Evolutionary conservation across 2,329 filamentous ascomycete genomes (phyloP), one percentile per base, ranked within the genome.

Genomic region (Eutypa lata): DNA sequence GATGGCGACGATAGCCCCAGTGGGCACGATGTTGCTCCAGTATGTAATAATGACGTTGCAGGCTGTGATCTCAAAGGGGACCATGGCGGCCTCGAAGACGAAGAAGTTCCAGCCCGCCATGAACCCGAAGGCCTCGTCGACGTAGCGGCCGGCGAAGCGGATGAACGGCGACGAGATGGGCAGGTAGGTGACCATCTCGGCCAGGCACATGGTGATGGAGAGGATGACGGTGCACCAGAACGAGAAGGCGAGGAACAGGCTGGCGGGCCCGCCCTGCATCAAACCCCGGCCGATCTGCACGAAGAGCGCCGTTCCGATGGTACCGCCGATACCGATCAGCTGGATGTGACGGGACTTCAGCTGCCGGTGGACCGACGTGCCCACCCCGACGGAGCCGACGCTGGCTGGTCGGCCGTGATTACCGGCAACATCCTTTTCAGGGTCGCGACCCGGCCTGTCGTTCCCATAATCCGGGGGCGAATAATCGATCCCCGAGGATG

Each of bases 81-180:
- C 83, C 3, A 88, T 72, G 2, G 79, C 78, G 1, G 86, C 86
- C 65, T 89, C 83, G 57, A 88, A 88, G 43, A 88, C 68, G 72
- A 89, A 89, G 61, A 88, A 89, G 66, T 90, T 89, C 81, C 86
- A 90, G 5, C 87, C 87, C 2, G 84, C 81, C 7, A 86, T 86
- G 52, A 89, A 86, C 1, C 87, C 87, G 54, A 91, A 88, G 2
- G 87, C 86, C 58, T 90, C 86, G 59, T 91, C 88, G 28, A 91
- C 87, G 59, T 84, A 91, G 46, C 86, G 81, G 14, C 87, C 87
- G 3, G 88, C 88, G 62, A 91, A 90, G 24, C 86, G 84, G 64
- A 91, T 88, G 67, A 92, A 91, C 0, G 88, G 87, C 40, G 87
- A 90, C 0, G 87, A 89, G 50, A 91, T 88, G 7, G 89, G 88